Base-by-base conservation (phyloP, 306 rosid species). In the Echinosophora koreensis region DNA sequence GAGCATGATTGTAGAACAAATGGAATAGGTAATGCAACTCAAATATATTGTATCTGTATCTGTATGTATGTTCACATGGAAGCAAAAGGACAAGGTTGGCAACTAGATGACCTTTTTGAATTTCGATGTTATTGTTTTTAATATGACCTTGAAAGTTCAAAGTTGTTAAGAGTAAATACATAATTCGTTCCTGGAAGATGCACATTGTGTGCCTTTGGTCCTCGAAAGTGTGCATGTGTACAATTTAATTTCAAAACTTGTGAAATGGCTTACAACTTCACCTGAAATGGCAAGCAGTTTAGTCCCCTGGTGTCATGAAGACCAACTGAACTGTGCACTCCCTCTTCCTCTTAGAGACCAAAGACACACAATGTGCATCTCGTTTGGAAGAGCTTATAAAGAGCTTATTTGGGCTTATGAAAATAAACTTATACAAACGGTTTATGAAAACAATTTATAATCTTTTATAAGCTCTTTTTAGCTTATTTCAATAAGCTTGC, bases 1-100 rank as follows among this genome's bases (percentile, higher is more conserved):
- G 32, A 44, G 27, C 8, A 41, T 50, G 62, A 55, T 66, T 44
- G 56, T 56, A 46, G 22, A 28, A 37, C 52, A 34, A 68, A 35
- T 51, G 59, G 39, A 67, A 51, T 59, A 9, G 14, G 68, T 57
- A 28, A 69, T 81, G 77, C 50, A 66, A 55, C 54, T 60, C 34
- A 35, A 22, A 22, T 22, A 60, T 28, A 46, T 39, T 39, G 15
- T 15, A 47, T n/a, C n/a, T n/a, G n/a, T n/a, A n/a, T n/a, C n/a
- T 46, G 16, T 22, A 54, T 5, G 3, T 60, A 2, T 27, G 56
- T 64, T 5, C 15, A 55, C 2, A 3, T 18, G 17, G 34, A 34
- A 44, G 50, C 8, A 63, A 78, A 37, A 39, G 8, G n/a, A 1
- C 47, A 6, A n/a, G 71, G 46, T 51, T 69, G 56, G n/a, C 16